Percentiles rank a stretch among this genome's conserved stretches.
phyloP scores from a whole-genome alignment of 2,329 filamentous ascomycete species.

The Fonsecaea nubica region DNA sequence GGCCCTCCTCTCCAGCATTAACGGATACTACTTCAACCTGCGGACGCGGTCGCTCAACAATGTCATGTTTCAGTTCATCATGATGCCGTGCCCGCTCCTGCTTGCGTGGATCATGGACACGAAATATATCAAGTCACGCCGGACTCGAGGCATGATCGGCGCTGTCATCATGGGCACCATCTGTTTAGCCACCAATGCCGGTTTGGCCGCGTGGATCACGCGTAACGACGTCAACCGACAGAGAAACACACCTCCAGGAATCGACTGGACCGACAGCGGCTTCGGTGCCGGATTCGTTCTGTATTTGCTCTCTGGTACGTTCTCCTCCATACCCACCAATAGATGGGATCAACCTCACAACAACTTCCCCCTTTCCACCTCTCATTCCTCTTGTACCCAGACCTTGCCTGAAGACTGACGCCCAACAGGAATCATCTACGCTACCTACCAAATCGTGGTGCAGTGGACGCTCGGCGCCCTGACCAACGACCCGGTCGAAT shows the following conservation, averaged over 20 bases:
- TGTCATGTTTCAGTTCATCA: conserved; percentile 35
- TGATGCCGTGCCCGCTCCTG: conserved; percentile 27
- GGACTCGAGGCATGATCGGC: conserved; percentile 31
- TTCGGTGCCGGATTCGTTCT: conserved; percentile 32
- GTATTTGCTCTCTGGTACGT: conserved; percentile 31
- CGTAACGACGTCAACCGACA: conserved; percentile 28
- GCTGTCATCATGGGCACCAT: conserved; percentile 28
- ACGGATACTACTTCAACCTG: conserved; percentile 37
- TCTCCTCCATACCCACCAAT: background rate
- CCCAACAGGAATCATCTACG: conserved; percentile 30
- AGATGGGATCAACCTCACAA: background rate
- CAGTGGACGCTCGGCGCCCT: conserved; percentile 34
- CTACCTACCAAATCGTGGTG: conserved; percentile 32
- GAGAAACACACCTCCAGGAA: conserved; percentile 11
- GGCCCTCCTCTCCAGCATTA: conserved; percentile 25
- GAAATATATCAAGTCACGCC: conserved; percentile 35
- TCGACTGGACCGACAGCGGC: conserved; percentile 33
- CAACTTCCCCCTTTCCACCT: background rate
- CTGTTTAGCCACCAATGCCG: conserved; percentile 28
- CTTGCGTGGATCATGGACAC: conserved; percentile 44
- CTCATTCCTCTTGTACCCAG: background rate
- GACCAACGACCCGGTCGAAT: conserved; percentile 35
- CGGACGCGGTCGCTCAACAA: conserved; percentile 38
- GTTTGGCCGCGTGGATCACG: conserved; percentile 31
- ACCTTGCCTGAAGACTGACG: background rate